phyloP scores from a whole-genome alignment of 2,329 filamentous ascomycete genomes.

The Gaeumannomyces sp. region DNA sequence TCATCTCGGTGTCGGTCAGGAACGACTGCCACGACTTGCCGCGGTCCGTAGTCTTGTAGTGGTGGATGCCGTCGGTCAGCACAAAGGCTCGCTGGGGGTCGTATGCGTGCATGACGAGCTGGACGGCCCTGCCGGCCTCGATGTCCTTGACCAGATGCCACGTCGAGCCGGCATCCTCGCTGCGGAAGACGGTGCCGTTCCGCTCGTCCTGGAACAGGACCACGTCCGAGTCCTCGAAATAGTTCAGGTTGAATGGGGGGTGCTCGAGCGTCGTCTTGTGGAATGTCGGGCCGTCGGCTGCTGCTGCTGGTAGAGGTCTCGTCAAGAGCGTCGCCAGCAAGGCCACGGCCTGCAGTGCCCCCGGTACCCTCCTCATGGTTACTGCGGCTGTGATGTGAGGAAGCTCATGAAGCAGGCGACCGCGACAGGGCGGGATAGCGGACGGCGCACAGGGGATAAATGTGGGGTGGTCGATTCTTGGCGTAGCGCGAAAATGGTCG shows the following conservation, averaged over 20 bases:
- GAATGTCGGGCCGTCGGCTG: conserved; percentile 61
- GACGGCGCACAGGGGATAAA: too few relatives aligned
- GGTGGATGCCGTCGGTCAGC: conserved; percentile 59
- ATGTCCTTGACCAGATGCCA: conserved; percentile 66
- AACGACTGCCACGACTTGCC: conserved; percentile 79
- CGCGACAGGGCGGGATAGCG: neutral
- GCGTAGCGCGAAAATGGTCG: neutral
- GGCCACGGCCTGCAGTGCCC: conserved; percentile 38
- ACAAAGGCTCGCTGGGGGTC: conserved; percentile 76
- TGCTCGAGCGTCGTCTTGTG: conserved; percentile 59
- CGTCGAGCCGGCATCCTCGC: conserved; percentile 69
- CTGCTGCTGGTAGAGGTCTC: conserved; percentile 36
- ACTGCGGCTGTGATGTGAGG: conserved; percentile 24
- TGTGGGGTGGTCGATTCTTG: neutral
- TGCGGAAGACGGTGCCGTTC: conserved; percentile 65
- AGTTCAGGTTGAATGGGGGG: conserved; percentile 65
- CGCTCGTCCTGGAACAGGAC: conserved; percentile 66
- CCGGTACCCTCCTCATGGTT: conserved; percentile 48
- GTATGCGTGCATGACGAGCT: conserved; percentile 70
- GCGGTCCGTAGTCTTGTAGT: conserved; percentile 79
- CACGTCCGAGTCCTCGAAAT: conserved; percentile 85
- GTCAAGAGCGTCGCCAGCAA: conserved; percentile 41
- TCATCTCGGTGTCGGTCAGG: conserved; percentile 52
- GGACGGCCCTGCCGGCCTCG: conserved; percentile 53
- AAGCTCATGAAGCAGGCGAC: conserved; percentile 35